Evolutionary conservation across 495 filamentous ascomycete species (phyloP).

Genomic region (Thozetella sp.): DNA sequence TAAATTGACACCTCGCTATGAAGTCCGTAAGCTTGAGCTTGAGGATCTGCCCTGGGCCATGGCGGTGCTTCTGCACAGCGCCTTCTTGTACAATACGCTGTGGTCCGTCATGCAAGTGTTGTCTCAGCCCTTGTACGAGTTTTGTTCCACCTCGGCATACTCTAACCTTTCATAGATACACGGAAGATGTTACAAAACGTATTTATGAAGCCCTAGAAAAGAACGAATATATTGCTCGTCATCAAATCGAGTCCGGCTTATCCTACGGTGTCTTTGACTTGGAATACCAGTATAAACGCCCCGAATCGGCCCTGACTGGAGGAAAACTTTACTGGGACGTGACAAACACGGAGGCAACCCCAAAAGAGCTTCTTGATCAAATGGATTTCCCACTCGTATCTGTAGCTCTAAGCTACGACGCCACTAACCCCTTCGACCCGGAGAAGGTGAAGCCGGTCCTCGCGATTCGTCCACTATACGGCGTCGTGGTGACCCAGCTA

Average conservation of each 20-base stretch:
- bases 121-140: too few relatives aligned
- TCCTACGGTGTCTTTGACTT: conserved; percentile 48
- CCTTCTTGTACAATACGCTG: conserved; percentile 34
- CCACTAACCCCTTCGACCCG: conserved; percentile 27
- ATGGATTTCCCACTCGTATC: conserved; percentile 48
- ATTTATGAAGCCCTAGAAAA: conserved; percentile 14
- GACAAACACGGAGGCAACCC: conserved; percentile 8
- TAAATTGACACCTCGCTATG: conserved; percentile 26
- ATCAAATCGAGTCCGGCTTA: conserved; percentile 24
- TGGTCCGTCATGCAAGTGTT: conserved; percentile 33
- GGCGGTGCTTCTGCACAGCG: conserved; percentile 36
- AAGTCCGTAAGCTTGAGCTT: conserved; percentile 34
- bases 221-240: neutral
- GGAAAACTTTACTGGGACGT: conserved; percentile 44
- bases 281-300: conserved; percentile 42
- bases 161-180: too few relatives aligned
- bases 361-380: conserved; percentile 18
- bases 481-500: conserved; percentile 17
- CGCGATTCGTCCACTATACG: conserved; percentile 27
- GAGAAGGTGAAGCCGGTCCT: conserved; percentile 21
- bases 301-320: conserved; percentile 32
- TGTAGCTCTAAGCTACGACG: conserved; percentile 39
- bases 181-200: conserved; percentile 18
- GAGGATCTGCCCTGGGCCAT: conserved; percentile 35
- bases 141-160: too few relatives aligned